A percentile compares a stretch with the other conserved stretches of the same genome.
Conservation (phyloP, 2,329 filamentous ascomycete genomes). For the Tolypocladium album region DNA sequence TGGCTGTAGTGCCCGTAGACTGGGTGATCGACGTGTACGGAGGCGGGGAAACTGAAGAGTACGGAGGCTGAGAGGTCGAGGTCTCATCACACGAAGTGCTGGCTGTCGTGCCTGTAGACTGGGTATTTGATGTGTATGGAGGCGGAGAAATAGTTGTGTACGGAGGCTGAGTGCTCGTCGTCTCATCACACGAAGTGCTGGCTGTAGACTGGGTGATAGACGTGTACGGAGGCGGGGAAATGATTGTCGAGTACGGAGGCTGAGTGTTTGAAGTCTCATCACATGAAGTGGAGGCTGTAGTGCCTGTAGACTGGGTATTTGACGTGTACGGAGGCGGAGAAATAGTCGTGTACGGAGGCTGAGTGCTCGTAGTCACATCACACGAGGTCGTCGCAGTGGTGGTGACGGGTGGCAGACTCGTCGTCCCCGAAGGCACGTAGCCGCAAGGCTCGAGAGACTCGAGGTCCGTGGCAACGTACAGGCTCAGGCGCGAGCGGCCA, state of each 20-base stretch:
- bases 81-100: conserved; percentile 2
- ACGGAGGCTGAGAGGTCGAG: conserved; percentile 15
- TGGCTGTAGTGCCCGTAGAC: conserved; percentile 1
- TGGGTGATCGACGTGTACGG: too few species aligned
- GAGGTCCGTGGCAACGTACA: conserved; percentile 38
- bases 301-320: too few species aligned
- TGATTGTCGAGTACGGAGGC: too few species aligned
- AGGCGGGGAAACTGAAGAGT: too few species aligned
- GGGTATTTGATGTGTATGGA: not conserved
- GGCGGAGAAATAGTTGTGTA: too few species aligned
- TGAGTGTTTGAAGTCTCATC: conserved; percentile 1
- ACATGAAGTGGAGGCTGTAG: conserved; percentile 13
- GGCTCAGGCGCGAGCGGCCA: conserved; percentile 27
- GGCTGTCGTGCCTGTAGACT: conserved; percentile 1
- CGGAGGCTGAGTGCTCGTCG: conserved; percentile 15
- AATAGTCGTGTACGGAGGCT: too few species aligned
- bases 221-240: too few species aligned
- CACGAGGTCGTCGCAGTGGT: conserved; percentile 13
- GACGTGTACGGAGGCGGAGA: too few species aligned
- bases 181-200: conserved; percentile 1
- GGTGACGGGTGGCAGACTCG: conserved; percentile 9
- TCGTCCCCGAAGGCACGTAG: conserved; percentile 14
- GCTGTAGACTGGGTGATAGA: conserved; percentile 1
- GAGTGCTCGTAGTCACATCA: not conserved
- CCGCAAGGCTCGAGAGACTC: conserved; percentile 40